Conservation (phyloP, 2,329 filamentous ascomycete genomes). For the Ophiobolus disseminans region DNA sequence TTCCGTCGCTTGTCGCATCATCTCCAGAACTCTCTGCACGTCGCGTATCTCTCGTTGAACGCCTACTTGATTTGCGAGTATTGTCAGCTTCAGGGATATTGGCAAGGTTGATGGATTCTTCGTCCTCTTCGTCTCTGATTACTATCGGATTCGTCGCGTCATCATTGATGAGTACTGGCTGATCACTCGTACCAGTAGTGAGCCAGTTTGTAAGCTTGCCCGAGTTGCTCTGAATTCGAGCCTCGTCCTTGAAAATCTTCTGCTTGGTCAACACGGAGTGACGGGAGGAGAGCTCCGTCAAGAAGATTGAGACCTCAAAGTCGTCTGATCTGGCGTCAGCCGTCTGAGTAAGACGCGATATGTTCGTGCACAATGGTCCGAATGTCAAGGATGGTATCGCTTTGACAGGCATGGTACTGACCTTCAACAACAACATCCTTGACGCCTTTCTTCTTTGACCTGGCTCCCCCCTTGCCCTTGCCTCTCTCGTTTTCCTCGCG, state of each 20-base stretch:
- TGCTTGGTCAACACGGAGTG: slow-evolving; percentile 88
- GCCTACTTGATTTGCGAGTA: slow-evolving; percentile 14
- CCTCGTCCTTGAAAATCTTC: slow-evolving; percentile 68
- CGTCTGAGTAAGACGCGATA: slow-evolving; percentile 23
- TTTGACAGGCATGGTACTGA: slow-evolving; percentile 51
- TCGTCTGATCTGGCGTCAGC: slow-evolving; percentile 69
- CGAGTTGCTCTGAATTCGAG: slow-evolving; percentile 55
- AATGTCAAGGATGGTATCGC: slow-evolving; percentile 8
- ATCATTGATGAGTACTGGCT: slow-evolving; percentile 52
- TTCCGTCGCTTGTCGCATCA: slow-evolving; percentile 24
- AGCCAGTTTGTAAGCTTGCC: slow-evolving; percentile 58
- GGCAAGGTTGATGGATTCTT: slow-evolving; percentile 57
- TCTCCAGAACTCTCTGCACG: slow-evolving; percentile 10
- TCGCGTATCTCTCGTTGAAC: slow-evolving; percentile 24
- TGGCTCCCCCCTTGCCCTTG: slow-evolving; percentile 64
- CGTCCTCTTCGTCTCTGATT: slow-evolving; percentile 66
- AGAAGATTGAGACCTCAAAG: slow-evolving; percentile 93
- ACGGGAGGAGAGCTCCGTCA: slow-evolving; percentile 83
- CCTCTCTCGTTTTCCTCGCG: slow-evolving; percentile 77
- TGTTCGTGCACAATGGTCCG: no score
- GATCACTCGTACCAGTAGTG: slow-evolving; percentile 48
- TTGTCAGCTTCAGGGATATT: slow-evolving; percentile 62
- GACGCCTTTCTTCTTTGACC: slow-evolving; percentile 78
- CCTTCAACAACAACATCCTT: slow-evolving; percentile 88
- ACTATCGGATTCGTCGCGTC: slow-evolving; percentile 54